Base-by-base conservation (phyloP, 164 flowering plant species). In the Amborella trichopoda region DNA sequence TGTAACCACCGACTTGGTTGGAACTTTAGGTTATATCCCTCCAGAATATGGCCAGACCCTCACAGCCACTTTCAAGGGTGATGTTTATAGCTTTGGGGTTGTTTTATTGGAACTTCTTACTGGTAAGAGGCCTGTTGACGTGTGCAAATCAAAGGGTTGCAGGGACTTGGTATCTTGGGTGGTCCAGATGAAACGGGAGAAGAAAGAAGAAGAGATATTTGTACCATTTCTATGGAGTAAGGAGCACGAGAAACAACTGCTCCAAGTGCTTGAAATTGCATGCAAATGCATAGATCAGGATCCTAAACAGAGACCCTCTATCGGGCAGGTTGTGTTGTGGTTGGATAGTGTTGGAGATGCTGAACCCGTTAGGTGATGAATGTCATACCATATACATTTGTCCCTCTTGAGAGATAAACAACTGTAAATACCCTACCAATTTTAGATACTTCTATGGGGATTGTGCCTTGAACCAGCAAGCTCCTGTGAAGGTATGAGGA, bases 1-100 rank as follows among this genome's bases (percentile, higher is more conserved):
- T 67, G 85, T 85, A 3, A 72, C 75, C 11, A 85, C 91, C 9
- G 91, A 85, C 57, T 74, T 85, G 13, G 91, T 85, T 41, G 91
- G 95, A 32, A 85, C 95, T 14, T 39, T 85, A 20, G 95, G 95
- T 13, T 85, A 81, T 55, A 85, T 85, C 39, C 95, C 95, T 34
- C 95, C 95, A 0, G 95, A 85, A 48, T 85, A 85, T 59, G 70
- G 85, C 6, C 83, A 73, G 44, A 72, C 95, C 26, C 61, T 80
- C 0, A 73, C 70, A 38, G 91, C 95, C 6, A 77, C 81, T 19
- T 81, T 69, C 49, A 79, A 73, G 49, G 95, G 95, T 2, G 95
- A 85, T 60, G 74, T 85, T 2, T 85, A 81, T 44, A 85, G 95
- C 53, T 82, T 85, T 49, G 95, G 95, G 5, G 91, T 85, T 13